phyloP scores from a whole-genome alignment of 108 stramenopile species.

The Hondaea fermentalgiana region DNA sequence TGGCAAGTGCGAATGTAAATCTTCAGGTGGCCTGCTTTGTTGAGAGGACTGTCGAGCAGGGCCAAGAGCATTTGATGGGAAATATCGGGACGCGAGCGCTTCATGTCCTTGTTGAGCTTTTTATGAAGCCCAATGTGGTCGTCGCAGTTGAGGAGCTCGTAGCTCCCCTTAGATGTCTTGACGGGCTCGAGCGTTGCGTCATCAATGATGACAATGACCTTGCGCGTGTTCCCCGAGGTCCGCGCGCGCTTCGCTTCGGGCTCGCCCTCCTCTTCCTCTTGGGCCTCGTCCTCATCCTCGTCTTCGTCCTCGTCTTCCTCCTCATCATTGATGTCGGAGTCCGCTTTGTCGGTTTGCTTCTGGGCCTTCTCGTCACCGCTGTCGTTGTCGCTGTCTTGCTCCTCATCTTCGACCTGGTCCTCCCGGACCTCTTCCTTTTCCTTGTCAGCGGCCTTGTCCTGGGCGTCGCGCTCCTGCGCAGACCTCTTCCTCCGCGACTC shows the following conservation, averaged over 20 bases:
- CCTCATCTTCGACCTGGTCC: neutral
- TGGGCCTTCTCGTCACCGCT: neutral
- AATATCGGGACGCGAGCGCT: constrained; percentile 89
- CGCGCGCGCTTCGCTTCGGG: neutral
- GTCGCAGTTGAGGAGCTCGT: constrained; percentile 79
- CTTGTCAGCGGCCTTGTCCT: neutral
- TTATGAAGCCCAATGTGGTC: constrained; percentile 65
- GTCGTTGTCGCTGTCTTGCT: neutral
- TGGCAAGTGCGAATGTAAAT: constrained; percentile 79
- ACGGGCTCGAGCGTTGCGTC: constrained; percentile 92
- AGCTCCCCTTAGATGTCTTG: constrained; percentile 75
- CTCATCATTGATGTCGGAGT: neutral
- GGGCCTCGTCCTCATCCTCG: neutral
- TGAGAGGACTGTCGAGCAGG: constrained; percentile 86
- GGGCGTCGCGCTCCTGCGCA: neutral
- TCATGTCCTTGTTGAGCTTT: constrained; percentile 81
- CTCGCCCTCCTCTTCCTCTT: neutral
- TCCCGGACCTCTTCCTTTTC: neutral
- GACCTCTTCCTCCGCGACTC: neutral
- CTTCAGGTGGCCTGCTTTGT: constrained; percentile 86
- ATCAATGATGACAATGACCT: constrained; percentile 61
- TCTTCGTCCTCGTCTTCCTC: neutral
- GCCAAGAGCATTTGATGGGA: constrained; percentile 93
- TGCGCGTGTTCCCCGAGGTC: neutral
- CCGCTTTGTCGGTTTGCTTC: neutral